These are phyloP conservation scores for Macrophomina pseudophaseolina DNA, from an alignment of 2,329 filamentous ascomycete genomes.

Conservation along the genomic window DNA sequence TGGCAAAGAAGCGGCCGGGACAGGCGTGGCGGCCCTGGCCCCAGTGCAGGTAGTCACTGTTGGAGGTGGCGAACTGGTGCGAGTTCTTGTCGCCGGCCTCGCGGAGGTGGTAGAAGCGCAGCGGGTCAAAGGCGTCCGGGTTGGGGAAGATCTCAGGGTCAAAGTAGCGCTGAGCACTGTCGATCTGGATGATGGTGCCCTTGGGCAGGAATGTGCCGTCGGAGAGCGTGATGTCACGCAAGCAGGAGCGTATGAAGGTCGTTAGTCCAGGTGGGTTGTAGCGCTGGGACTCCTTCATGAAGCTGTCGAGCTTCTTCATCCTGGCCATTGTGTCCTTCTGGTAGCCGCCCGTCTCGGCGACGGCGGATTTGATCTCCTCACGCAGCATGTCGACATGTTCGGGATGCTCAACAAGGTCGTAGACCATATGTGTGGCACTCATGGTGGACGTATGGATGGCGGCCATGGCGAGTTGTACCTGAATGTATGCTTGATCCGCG, in stretches of 20 bases:
- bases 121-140: conserved; percentile 28
- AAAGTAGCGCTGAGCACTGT: conserved; percentile 25
- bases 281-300: conserved; percentile 33
- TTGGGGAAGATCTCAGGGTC: conserved; percentile 28
- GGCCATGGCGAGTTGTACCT: conserved; percentile 28
- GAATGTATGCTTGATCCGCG: conserved; percentile 12
- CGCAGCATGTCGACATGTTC: conserved; percentile 30
- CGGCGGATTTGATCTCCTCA: conserved; percentile 24
- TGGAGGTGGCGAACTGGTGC: conserved; percentile 39
- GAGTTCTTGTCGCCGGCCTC: conserved; percentile 21
- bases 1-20: conserved; percentile 42
- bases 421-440: conserved; percentile 29
- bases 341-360: conserved; percentile 28
- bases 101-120: conserved; percentile 28
- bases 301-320: conserved; percentile 32
- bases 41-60: conserved; percentile 34
- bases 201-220: conserved; percentile 31
- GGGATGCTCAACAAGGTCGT: conserved; percentile 29
- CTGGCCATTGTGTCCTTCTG: conserved; percentile 28
- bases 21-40: conserved; percentile 42
- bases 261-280: conserved; percentile 28
- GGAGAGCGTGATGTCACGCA: conserved; percentile 29
- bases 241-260: conserved; percentile 29
- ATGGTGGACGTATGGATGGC: conserved; percentile 34
- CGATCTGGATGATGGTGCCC: conserved; percentile 30